These are phyloP conservation scores for Zhuliangozyma blackwelliae DNA, from an alignment of 1,139 yeast genomes.

Conservation along the genomic window DNA sequence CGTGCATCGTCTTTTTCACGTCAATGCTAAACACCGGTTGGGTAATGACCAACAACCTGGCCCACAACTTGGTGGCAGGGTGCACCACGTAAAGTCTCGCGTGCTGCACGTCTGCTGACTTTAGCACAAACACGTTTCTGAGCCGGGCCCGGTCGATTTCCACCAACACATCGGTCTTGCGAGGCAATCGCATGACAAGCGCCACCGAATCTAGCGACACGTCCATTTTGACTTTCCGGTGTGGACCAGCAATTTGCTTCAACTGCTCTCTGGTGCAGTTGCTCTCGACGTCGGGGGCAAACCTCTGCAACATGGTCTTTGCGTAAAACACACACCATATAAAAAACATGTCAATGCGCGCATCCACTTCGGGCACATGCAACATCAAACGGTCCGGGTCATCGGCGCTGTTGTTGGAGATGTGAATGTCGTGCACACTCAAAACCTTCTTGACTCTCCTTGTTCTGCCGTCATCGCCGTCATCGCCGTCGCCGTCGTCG, in stretches of 20 bases:
- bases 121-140: constrained; percentile 25
- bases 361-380: constrained; percentile 35
- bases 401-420: constrained; percentile 22
- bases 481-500: constrained; percentile 15
- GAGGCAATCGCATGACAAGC: constrained; percentile 46
- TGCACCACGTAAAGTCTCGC: constrained; percentile 50
- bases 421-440: constrained; percentile 20
- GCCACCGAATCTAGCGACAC: constrained; percentile 39
- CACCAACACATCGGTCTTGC: constrained; percentile 46
- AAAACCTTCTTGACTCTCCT: constrained; percentile 34
- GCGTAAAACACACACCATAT: constrained; percentile 45
- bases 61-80: constrained; percentile 49
- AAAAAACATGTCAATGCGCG: constrained; percentile 38
- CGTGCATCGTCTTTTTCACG: constrained; percentile 16
- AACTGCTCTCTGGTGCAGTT: constrained; percentile 26
- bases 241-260: constrained; percentile 19
- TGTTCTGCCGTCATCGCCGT: constrained; percentile 7
- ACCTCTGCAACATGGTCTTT: constrained; percentile 27
- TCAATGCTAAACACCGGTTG: constrained; percentile 32
- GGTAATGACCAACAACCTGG: constrained; percentile 34
- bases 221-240: constrained; percentile 26
- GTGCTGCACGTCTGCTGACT: constrained; percentile 28
- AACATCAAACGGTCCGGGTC: constrained; percentile 25
- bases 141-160: constrained; percentile 42
- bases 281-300: constrained; percentile 32